A percentile compares a stretch with the other conserved stretches of the same genome.
Conservation (phyloP, 345 rosid genomes). For the Lagerstroemia speciosa region DNA sequence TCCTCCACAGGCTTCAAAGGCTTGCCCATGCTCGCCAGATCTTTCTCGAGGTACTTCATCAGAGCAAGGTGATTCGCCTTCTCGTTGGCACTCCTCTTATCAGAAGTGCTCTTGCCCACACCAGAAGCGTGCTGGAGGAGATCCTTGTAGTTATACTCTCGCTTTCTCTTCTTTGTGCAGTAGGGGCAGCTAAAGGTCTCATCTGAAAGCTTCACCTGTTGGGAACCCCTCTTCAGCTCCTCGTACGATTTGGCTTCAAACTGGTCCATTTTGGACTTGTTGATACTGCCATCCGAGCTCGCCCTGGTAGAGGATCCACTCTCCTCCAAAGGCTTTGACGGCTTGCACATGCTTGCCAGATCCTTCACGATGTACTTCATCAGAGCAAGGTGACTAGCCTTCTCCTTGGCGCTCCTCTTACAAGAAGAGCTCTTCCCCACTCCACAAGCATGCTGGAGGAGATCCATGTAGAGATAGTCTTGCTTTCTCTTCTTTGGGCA, state of each 20-base stretch:
- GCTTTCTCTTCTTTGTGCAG: conserved; percentile 66
- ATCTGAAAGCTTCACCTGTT: conserved; percentile 41
- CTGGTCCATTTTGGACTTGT: conserved; percentile 32
- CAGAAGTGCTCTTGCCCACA: conserved; percentile 71
- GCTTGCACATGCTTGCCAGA: neutral
- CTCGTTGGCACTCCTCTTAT: conserved; percentile 58
- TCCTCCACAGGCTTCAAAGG: conserved; percentile 23
- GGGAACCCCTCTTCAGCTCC: conserved; percentile 67
- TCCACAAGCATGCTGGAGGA: conserved; percentile 95
- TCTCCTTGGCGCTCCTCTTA: conserved; percentile 63
- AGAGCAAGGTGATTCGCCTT: conserved; percentile 83
- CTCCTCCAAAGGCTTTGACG: too few relatives aligned
- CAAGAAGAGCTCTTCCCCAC: conserved; percentile 72
- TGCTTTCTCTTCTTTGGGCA: conserved; percentile 66
- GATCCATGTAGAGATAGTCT: conserved; percentile 53
- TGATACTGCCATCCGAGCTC: conserved; percentile 12
- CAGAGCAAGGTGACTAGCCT: conserved; percentile 78
- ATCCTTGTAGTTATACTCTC: conserved; percentile 49
- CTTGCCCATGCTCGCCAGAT: conserved; percentile 11
- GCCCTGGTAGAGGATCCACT: too few relatives aligned
- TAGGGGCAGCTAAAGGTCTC: conserved; percentile 64
- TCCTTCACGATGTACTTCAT: conserved; percentile 53
- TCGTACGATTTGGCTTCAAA: conserved; percentile 42
- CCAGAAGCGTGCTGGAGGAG: conserved; percentile 96
- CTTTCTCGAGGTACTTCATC: conserved; percentile 54